Conservation (phyloP, 2,329 filamentous ascomycete species). For the Didymella exigua region DNA sequence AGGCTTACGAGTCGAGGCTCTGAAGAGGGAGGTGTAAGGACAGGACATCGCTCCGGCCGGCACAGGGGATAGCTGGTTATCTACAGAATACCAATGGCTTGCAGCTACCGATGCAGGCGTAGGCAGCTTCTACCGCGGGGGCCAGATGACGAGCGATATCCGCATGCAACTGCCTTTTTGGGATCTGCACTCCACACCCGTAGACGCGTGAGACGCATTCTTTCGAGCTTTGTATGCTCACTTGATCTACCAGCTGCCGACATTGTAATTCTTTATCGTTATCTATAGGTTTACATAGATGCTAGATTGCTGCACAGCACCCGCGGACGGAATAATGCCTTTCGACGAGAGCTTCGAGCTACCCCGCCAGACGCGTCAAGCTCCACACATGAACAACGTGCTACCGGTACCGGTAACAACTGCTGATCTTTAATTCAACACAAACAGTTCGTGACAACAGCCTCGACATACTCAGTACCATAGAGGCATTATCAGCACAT, state of each 20-base stretch:
- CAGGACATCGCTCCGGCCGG: conserved; percentile 27
- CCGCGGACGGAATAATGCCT: conserved; percentile 6
- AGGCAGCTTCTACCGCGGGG: conserved; percentile 17
- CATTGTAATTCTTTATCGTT: conserved; percentile 1
- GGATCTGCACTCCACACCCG: conserved; percentile 18
- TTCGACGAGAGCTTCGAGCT: conserved; percentile 1
- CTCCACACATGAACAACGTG: conserved; percentile 6
- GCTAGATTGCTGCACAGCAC: background rate
- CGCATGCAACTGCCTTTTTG: conserved; percentile 36
- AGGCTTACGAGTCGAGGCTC: conserved; percentile 18
- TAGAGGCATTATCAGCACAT: background rate
- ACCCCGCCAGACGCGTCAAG: conserved; percentile 14
- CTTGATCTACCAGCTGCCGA: background rate
- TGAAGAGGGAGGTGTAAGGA: conserved; percentile 29
- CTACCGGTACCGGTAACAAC: too few species aligned
- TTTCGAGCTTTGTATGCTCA: background rate
- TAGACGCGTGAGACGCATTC: conserved; percentile 17
- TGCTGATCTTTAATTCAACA: background rate
- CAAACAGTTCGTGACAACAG: background rate
- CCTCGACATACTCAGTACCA: background rate
- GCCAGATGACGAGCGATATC: conserved; percentile 32
- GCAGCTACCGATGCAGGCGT: conserved; percentile 10
- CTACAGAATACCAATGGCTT: conserved; percentile 21
- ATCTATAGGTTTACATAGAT: background rate
- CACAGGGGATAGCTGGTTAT: conserved; percentile 30